Base-by-base conservation (phyloP, 805 yeast genomes). In the Torulaspora quercuum region DNA sequence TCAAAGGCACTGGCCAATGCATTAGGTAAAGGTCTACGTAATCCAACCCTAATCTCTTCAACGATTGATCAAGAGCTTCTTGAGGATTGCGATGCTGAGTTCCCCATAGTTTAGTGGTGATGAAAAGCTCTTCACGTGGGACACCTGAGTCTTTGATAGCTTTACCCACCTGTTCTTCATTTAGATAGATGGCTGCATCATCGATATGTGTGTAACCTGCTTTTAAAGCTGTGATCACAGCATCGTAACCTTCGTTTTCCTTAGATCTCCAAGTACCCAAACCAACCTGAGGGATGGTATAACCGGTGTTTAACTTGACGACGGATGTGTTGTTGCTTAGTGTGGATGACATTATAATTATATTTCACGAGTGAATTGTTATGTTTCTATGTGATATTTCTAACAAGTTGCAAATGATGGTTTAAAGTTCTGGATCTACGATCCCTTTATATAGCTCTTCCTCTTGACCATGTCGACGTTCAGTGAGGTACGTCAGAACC, bases 1-100 rank as follows among this genome's bases (percentile, higher is more conserved):
- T 72, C 41, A 73, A 58, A 8, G 81, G 66, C 26, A 74, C 73
- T 5, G 95, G 95, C 94, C 94, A 86, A 63, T 86, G 95, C 57
- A 85, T 72, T 54, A 86, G 69, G 56, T 79, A 78, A 41, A 86
- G 65, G 56, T 86, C 95, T 35, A 86, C 81, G 52, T 86, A 86
- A 33, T 81, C 90, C 48, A 83, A 53, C 0, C 78, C 79, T 44
- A 85, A 67, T 52, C 79, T 76, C 48, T 69, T 50, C 52, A 85
- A 67, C 5, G 89, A 80, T 33, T 62, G 65, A 7, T 76, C 70
- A 25, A 84, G 61, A 7, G 82, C 82, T 13, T 55, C 64, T 22
- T 54, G 73, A 8, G 79, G 79, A 28, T 62, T 53, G 37, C 65
- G 59, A 35, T 72, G 78, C 48, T 70, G 69, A 9, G 75, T 64